Evolutionary conservation across 176 grass and related monocot genomes (phyloP).

Genomic region (Pontederia paniculata): DNA sequence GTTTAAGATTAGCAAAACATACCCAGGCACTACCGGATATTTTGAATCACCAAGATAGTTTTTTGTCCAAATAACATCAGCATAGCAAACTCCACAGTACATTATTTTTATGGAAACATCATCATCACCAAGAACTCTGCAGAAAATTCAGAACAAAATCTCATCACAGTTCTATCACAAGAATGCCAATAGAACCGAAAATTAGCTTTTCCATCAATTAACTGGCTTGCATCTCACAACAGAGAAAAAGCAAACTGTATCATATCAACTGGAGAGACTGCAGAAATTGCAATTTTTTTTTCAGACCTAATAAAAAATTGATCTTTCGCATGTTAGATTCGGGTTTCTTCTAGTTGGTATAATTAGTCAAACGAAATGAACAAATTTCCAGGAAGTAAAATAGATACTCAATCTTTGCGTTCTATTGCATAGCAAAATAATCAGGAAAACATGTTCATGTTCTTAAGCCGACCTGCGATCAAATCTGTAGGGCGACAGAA

Average conservation of each 20-base stretch:
- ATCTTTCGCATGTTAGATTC: too few species aligned
- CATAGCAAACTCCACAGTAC: slow-evolving; percentile 1
- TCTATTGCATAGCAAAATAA: neutral
- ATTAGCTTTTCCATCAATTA: neutral
- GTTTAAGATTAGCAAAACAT: neutral
- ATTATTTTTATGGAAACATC: neutral
- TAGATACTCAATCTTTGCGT: neutral
- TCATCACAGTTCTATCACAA: neutral
- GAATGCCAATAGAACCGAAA: neutral
- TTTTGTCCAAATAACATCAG: slow-evolving; percentile 6
- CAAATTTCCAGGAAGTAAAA: neutral
- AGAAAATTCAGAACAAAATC: neutral
- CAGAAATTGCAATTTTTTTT: too few species aligned
- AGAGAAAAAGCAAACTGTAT: too few species aligned
- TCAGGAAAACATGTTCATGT: neutral
- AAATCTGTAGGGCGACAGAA: slow-evolving; percentile 17
- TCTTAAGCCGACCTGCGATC: slow-evolving; percentile 7
- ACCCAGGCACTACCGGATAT: slow-evolving; percentile 14
- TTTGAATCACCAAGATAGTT: slow-evolving; percentile 6
- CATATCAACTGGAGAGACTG: too few species aligned
- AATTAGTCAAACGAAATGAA: neutral
- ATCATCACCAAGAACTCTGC: neutral
- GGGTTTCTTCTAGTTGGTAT: too few species aligned
- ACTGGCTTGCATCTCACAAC: neutral
- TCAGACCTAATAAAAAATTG: too few species aligned